Evolutionary conservation across 2,329 filamentous ascomycete species (phyloP).

Genomic region (Ciborinia camelliae): DNA sequence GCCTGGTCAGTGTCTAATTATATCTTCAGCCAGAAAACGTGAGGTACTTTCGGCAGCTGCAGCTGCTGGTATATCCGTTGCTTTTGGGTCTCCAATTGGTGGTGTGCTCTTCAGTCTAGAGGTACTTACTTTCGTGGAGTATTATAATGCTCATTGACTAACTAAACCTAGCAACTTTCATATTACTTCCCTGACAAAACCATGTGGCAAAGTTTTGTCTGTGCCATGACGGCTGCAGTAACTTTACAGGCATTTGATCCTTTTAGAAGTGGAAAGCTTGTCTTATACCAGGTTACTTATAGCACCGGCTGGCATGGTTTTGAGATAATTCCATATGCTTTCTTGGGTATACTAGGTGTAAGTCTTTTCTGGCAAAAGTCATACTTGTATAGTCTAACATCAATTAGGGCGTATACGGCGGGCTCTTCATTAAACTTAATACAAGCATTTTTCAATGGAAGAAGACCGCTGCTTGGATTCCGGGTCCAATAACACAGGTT

Average conservation of each 20-base stretch:
- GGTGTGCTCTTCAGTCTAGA: conserved; percentile 96
- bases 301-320: conserved; percentile 91
- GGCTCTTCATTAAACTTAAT: conserved; percentile 91
- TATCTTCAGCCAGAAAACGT: conserved; percentile 71
- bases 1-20: neutral
- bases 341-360: conserved; percentile 79
- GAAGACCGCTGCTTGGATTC: conserved; percentile 60
- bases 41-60: conserved; percentile 91
- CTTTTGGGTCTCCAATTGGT: conserved; percentile 70
- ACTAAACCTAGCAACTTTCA: conserved; percentile 68
- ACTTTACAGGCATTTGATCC: conserved; percentile 90
- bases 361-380: conserved; percentile 28
- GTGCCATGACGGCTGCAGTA: conserved; percentile 97
- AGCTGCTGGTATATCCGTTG: conserved; percentile 57
- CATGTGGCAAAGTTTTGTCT: conserved; percentile 99
- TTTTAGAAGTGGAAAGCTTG: conserved; percentile 91
- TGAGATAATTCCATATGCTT: conserved; percentile 81
- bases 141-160: conserved; percentile 17
- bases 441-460: conserved; percentile 83
- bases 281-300: conserved; percentile 94
- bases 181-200: conserved; percentile 99
- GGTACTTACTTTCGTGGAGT: conserved; percentile 42
- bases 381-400: conserved; percentile 22
- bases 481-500: conserved; percentile 76
- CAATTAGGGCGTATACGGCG: conserved; percentile 79